These are phyloP conservation scores for Chlorella sp. DNA, from an alignment of 139 green algal species.

Conservation along the genomic window DNA sequence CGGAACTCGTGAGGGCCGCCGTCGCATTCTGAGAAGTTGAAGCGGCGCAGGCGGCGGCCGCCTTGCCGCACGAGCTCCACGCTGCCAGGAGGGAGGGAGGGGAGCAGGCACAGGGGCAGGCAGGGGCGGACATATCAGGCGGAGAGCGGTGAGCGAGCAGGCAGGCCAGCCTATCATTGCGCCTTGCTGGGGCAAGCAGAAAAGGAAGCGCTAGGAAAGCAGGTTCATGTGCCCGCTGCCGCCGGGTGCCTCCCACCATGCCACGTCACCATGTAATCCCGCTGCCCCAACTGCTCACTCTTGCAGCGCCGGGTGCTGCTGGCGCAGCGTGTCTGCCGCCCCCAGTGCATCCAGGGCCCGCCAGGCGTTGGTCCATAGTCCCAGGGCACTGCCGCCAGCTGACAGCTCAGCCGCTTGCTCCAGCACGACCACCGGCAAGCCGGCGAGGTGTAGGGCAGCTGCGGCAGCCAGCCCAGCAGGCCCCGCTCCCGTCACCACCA, in stretches of 20 bases:
- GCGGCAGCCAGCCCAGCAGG: slow-evolving; percentile 76
- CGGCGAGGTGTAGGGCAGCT: slow-evolving; percentile 61
- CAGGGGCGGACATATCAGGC: background rate
- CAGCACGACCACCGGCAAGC: slow-evolving; percentile 66
- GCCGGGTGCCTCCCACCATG: background rate
- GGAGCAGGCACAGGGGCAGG: too few species aligned
- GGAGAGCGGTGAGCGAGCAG: background rate
- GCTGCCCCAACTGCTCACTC: slow-evolving; percentile 33
- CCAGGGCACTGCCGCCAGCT: slow-evolving; percentile 69
- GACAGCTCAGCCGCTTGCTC: slow-evolving; percentile 53
- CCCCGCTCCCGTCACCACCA: slow-evolving; percentile 67
- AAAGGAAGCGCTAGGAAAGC: background rate
- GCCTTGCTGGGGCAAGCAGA: background rate
- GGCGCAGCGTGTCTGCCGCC: slow-evolving; percentile 61
- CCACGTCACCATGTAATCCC: background rate
- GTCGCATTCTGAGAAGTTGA: slow-evolving; percentile 68
- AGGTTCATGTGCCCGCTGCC: background rate
- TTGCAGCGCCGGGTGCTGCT: slow-evolving; percentile 47
- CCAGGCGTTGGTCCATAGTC: slow-evolving; percentile 83
- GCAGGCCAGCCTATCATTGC: background rate
- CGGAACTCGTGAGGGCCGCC: slow-evolving; percentile 77
- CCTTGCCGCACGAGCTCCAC: slow-evolving; percentile 56
- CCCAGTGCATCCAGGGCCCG: slow-evolving; percentile 74
- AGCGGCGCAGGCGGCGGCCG: slow-evolving; percentile 59
- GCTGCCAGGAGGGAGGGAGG: slow-evolving; percentile 15